Base-by-base conservation (phyloP, 2,329 filamentous ascomycete genomes). In the Colletotrichum kahawae region DNA sequence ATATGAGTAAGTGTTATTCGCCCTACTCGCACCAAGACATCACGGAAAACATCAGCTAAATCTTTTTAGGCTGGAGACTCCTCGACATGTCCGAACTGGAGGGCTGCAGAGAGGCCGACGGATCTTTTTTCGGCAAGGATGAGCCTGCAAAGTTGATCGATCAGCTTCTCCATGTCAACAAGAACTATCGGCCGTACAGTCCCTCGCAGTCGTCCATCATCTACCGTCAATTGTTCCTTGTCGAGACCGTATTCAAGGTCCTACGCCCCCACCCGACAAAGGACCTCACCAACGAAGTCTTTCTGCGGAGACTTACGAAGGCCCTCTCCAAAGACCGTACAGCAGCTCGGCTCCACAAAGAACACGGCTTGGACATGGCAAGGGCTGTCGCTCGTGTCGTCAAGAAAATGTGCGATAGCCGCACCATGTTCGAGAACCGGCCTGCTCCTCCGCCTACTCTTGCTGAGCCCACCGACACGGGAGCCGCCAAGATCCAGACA, bases 1-100 rank as follows among this genome's bases (percentile, higher is more conserved):
- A 48, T 2, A 48, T 51, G n/a, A 51, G 43, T 51, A 13, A 51
- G 43, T 21, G 21, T 13, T 13, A 51, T 21, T 21, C 43, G 43
- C n/a, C 43, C 0, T 21, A 0, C 5, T 21, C 10, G 0, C 10
- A 51, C 12, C 7, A 5, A 13, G n/a, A 13, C n/a, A 21, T 21
- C 5, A 12, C 43, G 10, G n/a, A 21, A 48, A 1, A 13, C n/a
- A 13, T 48, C 43, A 51, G 3, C 43, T 51, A 7, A 51, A 7
- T 21, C 43, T 21, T 3, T 48, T 7, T 6, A 51, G 43, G 43
- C 12, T 51, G 43, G 43, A n/a, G 43, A 7, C 10, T 21, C 43
- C 12, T 51, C 10, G 43, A 51, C 12, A 21, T 13, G 43, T 51
- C 43, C 3, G n/a, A 21, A 10, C n/a, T 51, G 43, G 43, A 51